A percentile compares a stretch with the other conserved stretches of the same genome.
phyloP scores from a whole-genome alignment of 805 yeast genomes.

The Hanseniaspora mollemarum region DNA sequence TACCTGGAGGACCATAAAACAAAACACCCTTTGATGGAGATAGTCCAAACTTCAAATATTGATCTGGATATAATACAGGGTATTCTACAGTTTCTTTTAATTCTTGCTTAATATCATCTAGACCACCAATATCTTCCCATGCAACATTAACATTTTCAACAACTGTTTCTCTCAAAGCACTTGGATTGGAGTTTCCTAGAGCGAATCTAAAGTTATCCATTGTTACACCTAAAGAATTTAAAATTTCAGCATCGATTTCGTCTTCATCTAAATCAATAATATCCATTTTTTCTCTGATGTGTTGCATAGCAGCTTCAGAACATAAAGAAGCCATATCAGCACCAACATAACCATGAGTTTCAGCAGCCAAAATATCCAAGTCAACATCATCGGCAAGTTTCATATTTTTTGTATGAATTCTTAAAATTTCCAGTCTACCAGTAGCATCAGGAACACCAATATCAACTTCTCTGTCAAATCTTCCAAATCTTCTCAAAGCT shows the following conservation, averaged over 20 bases:
- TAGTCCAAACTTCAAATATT: conserved; percentile 93
- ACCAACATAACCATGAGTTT: conserved; percentile 99
- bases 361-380: conserved; percentile 87
- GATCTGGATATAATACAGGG: conserved; percentile 97
- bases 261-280: conserved; percentile 91
- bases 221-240: conserved; percentile 92
- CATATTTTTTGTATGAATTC: conserved; percentile 98
- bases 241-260: conserved; percentile 91
- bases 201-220: conserved; percentile 99
- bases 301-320: conserved; percentile 99
- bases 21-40: conserved; percentile 97
- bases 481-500: conserved; percentile 77
- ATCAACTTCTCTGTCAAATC: conserved; percentile 84
- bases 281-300: conserved; percentile 98
- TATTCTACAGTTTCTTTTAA: conserved; percentile 98
- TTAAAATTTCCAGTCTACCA: conserved; percentile 91
- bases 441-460: conserved; percentile 96
- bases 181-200: conserved; percentile 93
- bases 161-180: conserved; percentile 97
- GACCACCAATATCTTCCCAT: conserved; percentile 99
- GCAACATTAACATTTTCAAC: conserved; percentile 97
- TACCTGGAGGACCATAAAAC: conserved; percentile 99
- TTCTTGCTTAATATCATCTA: conserved; percentile 91
- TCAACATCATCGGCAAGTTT: conserved; percentile 91
- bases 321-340: conserved; percentile 97